Evolutionary conservation across 1,284 basidiomycete genomes (phyloP).

Genomic region (Phylloboletellus chloephorus): DNA sequence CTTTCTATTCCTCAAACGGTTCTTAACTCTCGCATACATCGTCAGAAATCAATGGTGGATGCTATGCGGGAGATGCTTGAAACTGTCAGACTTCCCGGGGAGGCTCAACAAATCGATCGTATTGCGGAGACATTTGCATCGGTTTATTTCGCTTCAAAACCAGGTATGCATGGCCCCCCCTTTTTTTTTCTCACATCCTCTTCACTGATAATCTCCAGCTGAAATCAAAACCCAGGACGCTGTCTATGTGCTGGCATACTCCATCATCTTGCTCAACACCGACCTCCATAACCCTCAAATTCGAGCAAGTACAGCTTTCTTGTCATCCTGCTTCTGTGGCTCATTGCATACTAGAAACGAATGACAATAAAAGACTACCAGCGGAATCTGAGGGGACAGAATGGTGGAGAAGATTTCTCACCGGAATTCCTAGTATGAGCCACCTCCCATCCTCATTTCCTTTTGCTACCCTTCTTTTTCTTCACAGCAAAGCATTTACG

Average conservation of each 20-base stretch:
- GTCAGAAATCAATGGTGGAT: conserved; percentile 88
- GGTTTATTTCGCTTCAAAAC: conserved; percentile 80
- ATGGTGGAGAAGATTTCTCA: conserved; percentile 82
- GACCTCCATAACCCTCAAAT: conserved; percentile 98
- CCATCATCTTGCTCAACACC: conserved; percentile 98
- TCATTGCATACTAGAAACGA: conserved; percentile 60
- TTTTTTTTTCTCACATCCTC: conserved; percentile 7
- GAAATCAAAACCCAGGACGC: conserved; percentile 92
- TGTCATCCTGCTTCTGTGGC: conserved; percentile 5
- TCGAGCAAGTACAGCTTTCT: conserved; percentile 46
- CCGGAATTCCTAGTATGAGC: conserved; percentile 73
- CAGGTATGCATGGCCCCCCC: conserved; percentile 44
- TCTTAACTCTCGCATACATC: conserved; percentile 10
- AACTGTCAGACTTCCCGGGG: conserved; percentile 92
- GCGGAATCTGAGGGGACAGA: conserved; percentile 90
- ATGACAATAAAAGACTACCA: conserved; percentile 96
- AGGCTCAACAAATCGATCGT: conserved; percentile 89
- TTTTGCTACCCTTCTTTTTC: conserved; percentile 8
- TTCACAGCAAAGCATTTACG: conserved; percentile 88
- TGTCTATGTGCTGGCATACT: conserved; percentile 91
- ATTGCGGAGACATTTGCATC: conserved; percentile 96
- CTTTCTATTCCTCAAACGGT: conserved; percentile 2
- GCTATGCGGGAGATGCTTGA: conserved; percentile 94
- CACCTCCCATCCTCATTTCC: conserved; percentile 4
- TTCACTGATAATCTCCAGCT: conserved; percentile 38